These are phyloP conservation scores for Trametes coccinea DNA, from an alignment of 768 basidiomycete genomes.

Conservation along the genomic window DNA sequence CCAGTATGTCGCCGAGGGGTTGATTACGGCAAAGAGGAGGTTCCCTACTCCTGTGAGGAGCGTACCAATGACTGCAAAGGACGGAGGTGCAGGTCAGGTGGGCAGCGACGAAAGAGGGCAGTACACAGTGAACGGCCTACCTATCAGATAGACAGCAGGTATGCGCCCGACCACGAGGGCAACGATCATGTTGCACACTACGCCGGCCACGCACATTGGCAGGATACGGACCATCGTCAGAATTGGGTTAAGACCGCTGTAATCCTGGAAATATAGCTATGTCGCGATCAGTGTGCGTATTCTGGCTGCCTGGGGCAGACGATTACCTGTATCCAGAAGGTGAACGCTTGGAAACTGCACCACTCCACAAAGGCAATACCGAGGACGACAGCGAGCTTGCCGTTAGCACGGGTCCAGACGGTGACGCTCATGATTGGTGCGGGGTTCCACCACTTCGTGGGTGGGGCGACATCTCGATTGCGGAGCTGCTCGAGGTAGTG, in stretches of 20 bases:
- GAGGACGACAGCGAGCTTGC: slow-evolving; percentile 63
- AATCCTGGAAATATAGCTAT: slow-evolving; percentile 75
- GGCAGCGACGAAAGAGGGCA: not conserved
- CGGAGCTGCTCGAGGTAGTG: slow-evolving; percentile 49
- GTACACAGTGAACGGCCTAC: slow-evolving; percentile 38
- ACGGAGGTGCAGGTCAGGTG: slow-evolving; percentile 7
- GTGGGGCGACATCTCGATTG: slow-evolving; percentile 4
- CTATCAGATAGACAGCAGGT: slow-evolving; percentile 55
- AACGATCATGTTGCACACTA: slow-evolving; percentile 64
- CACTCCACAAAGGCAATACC: slow-evolving; percentile 62
- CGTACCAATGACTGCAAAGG: slow-evolving; percentile 51
- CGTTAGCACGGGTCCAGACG: slow-evolving; percentile 65
- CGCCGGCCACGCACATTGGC: slow-evolving; percentile 70
- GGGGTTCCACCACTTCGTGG: slow-evolving; percentile 36
- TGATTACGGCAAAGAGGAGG: slow-evolving; percentile 68
- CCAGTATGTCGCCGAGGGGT: slow-evolving; percentile 63
- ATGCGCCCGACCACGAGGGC: slow-evolving; percentile 58
- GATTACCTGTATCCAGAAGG: slow-evolving; percentile 48
- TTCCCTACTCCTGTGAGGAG: slow-evolving; percentile 56
- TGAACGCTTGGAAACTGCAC: slow-evolving; percentile 57
- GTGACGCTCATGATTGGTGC: slow-evolving; percentile 67
- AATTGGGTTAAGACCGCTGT: slow-evolving; percentile 52
- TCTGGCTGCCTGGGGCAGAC: not conserved
- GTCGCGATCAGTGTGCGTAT: not conserved
- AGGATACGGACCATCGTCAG: slow-evolving; percentile 64